Conservation (phyloP, 306 rosid species). For the Hippophae gyantsensis region DNA sequence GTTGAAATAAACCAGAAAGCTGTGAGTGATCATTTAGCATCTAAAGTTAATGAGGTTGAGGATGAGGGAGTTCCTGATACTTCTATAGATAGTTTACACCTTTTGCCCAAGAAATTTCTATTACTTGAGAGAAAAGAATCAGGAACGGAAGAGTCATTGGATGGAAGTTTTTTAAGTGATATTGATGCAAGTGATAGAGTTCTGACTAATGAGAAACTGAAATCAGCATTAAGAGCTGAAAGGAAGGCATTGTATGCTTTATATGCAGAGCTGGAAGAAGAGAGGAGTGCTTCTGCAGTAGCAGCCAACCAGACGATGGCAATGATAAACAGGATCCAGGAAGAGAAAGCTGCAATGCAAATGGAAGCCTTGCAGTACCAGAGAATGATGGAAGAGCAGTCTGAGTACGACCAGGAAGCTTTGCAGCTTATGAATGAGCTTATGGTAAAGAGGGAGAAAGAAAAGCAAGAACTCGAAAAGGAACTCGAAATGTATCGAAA, state of each 20-base stretch:
- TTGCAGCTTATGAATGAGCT: constrained; percentile 87
- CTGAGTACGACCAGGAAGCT: constrained; percentile 94
- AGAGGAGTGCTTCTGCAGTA: constrained; percentile 90
- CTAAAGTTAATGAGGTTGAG: constrained; percentile 34
- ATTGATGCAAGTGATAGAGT: constrained; percentile 48
- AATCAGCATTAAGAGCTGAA: constrained; percentile 54
- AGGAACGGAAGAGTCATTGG: constrained; percentile 67
- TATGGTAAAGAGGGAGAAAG: constrained; percentile 77
- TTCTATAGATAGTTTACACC: constrained; percentile 55
- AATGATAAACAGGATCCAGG: constrained; percentile 95
- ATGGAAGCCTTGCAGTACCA: constrained; percentile 99
- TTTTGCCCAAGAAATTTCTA: constrained; percentile 52
- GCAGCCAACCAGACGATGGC: constrained; percentile 98
- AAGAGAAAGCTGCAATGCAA: constrained; percentile 96
- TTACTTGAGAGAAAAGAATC: constrained; percentile 67
- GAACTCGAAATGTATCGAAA: constrained; percentile 62
- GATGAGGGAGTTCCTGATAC: constrained; percentile 70
- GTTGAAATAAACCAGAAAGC: constrained; percentile 35
- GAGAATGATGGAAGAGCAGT: constrained; percentile 98
- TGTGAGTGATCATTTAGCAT: constrained; percentile 21
- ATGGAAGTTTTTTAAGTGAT: constrained; percentile 69
- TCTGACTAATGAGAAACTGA: constrained; percentile 49
- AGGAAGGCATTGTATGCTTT: constrained; percentile 59
- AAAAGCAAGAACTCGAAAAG: constrained; percentile 77
- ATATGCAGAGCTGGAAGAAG: constrained; percentile 87